These are phyloP conservation scores for Tubosaeta sp. DNA, from an alignment of 768 basidiomycete species.

Conservation along the genomic window DNA sequence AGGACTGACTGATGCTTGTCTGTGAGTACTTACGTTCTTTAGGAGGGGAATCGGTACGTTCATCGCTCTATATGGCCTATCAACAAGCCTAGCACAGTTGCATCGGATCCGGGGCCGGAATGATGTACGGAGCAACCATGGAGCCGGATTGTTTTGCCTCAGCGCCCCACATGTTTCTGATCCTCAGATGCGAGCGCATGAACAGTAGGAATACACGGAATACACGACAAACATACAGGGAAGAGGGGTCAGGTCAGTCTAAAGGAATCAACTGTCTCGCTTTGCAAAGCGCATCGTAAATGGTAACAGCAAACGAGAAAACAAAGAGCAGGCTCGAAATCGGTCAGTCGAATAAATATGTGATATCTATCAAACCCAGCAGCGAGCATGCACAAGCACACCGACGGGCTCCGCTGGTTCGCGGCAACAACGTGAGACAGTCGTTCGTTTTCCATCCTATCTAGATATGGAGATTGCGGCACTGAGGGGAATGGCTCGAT, in stretches of 20 bases:
- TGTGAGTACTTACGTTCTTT: not conserved
- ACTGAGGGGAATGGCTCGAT: constrained; percentile 3
- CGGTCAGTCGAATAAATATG: constrained; percentile 3
- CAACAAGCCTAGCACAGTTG: not conserved
- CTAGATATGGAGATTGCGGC: constrained; percentile 8
- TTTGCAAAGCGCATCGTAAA: not conserved
- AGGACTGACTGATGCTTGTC: too few species aligned
- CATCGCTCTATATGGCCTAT: not conserved
- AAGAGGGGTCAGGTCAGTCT: not conserved
- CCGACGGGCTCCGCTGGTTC: not conserved
- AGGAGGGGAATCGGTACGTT: not conserved
- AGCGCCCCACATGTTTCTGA: not conserved
- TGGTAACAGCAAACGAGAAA: not conserved
- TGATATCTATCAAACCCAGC: constrained; percentile 9
- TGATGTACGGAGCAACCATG: too few species aligned
- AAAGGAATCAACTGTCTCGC: not conserved
- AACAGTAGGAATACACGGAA: constrained; percentile 6
- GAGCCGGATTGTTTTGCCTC: not conserved
- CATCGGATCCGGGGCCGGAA: too few species aligned
- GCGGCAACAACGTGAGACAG: not conserved
- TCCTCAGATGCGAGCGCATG: too few species aligned
- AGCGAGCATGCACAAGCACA: not conserved
- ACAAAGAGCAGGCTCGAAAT: not conserved
- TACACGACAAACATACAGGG: not conserved
- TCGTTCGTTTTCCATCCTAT: not conserved